Base-by-base conservation (phyloP, 495 filamentous ascomycete species). In the Baudoinia panamericana region DNA sequence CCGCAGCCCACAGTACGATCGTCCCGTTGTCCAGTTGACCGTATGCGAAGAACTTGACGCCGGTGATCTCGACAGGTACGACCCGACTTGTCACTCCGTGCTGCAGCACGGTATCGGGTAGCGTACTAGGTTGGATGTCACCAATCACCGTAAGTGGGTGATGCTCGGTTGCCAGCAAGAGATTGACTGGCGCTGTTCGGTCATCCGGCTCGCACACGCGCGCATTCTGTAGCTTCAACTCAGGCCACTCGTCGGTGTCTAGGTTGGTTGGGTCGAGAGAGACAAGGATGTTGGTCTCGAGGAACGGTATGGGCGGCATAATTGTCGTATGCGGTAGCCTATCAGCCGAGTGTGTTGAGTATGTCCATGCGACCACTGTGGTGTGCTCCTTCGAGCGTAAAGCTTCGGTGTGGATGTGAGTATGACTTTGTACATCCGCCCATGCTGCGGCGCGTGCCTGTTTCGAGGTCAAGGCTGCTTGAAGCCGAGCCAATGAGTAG, bases 1-100 rank as follows among this genome's bases (percentile, higher is more conserved):
- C 83, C 24, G 74, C 72, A 22, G 81, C 80, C 84, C 84, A 93
- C 33, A 87, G 59, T 24, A 71, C 67, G 25, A 76, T 64, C 16
- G 66, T 68, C 5, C 72, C 67, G 49, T 76, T 68, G 9, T 67
- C 66, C 34, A 68, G 72, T 34, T 78, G 69, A 15, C 79, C 80
- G 52, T 83, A 81, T 0, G 83, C 76, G 59, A 76, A 92, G 7
- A 68, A 63, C 7, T 64, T 65, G 0, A 82, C 75, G 32, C 71
- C 63, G 25, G 65, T 60, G 32, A 87, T 70, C 41, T 82, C 72
- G 48, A 88, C 73, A 43, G 69, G 63, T 56, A 38, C 65, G 45
- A 56, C 64, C 12, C 40, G 40, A 15, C 16, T 37, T n/a, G n/a
- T n/a, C n/a, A n/a, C n/a, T 29, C 34, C 20, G n/a, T 31, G 39